Base-by-base conservation (phyloP, 164 flowering plant genomes). In the Annona squamosa region DNA sequence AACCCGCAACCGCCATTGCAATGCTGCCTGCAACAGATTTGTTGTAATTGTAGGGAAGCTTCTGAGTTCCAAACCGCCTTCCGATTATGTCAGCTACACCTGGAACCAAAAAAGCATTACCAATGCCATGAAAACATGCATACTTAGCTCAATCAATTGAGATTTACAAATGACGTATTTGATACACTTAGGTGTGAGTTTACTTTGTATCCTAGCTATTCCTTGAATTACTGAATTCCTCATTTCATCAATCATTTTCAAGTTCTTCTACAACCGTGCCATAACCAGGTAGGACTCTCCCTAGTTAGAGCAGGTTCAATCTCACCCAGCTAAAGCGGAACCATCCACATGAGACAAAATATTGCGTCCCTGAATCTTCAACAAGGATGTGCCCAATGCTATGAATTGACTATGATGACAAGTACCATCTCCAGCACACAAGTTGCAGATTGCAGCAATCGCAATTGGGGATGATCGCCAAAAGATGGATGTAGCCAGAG, bases 341-440 rank as follows among this genome's bases (percentile, higher is more conserved):
- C 59, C 4, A 5, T 9, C n/a, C 12, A 12, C 45, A 46, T 17
- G 43, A 42, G 68, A 4, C 44, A 6, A 66, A 66, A 17, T 18
- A 66, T 42, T 13, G 46, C n/a, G 59, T 52, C 13, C 13, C 59
- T 52, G 59, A 52, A 52, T 16, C 37, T 12, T 4, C 18, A 42
- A 44, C 47, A 3, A 3, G 68, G 68, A 3, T 46, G 2, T 7
- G 42, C 5, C 57, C 37, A 44, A 46, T 4, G 19, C 70, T 19
- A 65, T 10, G 13, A 56, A 61, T 18, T 7, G 1, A 69, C 48
- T 19, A 56, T 4, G 42, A 52, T 44, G 48, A 41, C 48, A 37
- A 57, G 16, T 88, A 93, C 99, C 99, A 87, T 95, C 99, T 84
- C 98, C 99, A 77, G 98, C 95, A 76, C 94, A 95, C 12, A 95